Evolutionary conservation across 2,329 filamentous ascomycete species (phyloP), one percentile per base, ranked within the genome.

Genomic region (Penicillium sp.): DNA sequence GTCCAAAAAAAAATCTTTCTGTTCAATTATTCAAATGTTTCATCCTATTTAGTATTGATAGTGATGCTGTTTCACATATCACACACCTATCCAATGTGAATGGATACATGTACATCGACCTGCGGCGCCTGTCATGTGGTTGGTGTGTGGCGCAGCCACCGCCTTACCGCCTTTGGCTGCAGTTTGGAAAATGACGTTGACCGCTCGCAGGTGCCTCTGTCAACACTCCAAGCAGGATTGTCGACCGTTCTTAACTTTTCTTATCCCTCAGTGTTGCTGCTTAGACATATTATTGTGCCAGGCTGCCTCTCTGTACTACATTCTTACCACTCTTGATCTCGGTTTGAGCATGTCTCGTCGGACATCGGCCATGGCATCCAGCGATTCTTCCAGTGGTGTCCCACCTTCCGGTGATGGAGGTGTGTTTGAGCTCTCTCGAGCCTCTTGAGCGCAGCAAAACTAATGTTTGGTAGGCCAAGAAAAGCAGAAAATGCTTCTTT

Each of bases 401-500:
- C 60, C 67, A 50, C 58, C 64, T 55, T 53, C 65, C 43, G 61
- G 60, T 27, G 68, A 71, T 51, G 70, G 69, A 66, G 70, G 72
- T 74, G 61, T 57, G 69, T 62, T 60, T 39, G 34, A 48, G 43
- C 49, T 55, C 50, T 41, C 51, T 27, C 48, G 49, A 36, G 18
- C 45, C 41, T 54, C 51, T 32, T n/a, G 13, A 16, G 44, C 41
- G 42, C 32, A 38, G 49, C 46, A 45, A 41, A 44, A 40, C 65
- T 63, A 40, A 62, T 39, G 44, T 24, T 47, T 34, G 16, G n/a
- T 55, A 77, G 77, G 68, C 50, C 77, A 79, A 59, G 73, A 77
- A 62, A 79, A 79, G 66, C 78, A 81, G 64, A 78, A 76, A 55
- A 76, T 75, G 66, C 72, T 80, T 40, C 72, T 81, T 36, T 74